Evolutionary conservation across 176 grass and related monocot species (phyloP), one percentile per base, ranked within the genome.

Genomic region (Cenchrus fungigraminus): DNA sequence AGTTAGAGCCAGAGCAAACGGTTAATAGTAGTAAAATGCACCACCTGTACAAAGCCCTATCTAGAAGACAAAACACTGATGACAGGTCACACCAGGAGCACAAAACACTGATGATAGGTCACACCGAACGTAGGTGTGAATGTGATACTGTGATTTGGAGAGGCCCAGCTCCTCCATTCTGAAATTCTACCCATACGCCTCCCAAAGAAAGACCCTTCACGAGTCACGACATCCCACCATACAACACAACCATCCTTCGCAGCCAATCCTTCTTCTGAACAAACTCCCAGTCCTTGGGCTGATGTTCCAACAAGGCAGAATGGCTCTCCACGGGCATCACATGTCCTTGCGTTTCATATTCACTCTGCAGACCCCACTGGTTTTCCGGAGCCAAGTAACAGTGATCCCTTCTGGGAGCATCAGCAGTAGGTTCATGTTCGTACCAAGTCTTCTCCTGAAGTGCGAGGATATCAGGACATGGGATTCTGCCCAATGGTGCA

Each of bases 361-460:
- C 74, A 65, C 83, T 70, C 13, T 4, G 51, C 20, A 60, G 74
- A 16, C 14, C 43, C 20, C 12, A 17, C n/a, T 78, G 74, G 65
- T 59, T 44, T 57, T 56, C 83, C 25, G 4, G 8, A 2, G 40
- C 49, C 44, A 70, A 64, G 40, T 14, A 82, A 58, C 46, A 8
- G 42, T n/a, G 6, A 13, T 16, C 58, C 15, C 68, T 31, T 49
- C 1, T 16, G 22, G 9, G 68, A 13, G 52, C 43, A 9, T 7
- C 73, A 82, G 68, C 3, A 65, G 13, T 6, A 57, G 46, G 17
- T 54, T 47, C 20, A 20, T 56, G 50, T 12, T 60, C 53, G 65
- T 43, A 14, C 82, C 77, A 76, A 60, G 29, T 31, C 69, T 61
- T 42, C 17, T 80, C 22, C 17, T 66, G 60, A 45, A 16, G 68